These are phyloP conservation scores for Termitomyces sp. DNA, from an alignment of 768 basidiomycete genomes.

Conservation along the genomic window DNA sequence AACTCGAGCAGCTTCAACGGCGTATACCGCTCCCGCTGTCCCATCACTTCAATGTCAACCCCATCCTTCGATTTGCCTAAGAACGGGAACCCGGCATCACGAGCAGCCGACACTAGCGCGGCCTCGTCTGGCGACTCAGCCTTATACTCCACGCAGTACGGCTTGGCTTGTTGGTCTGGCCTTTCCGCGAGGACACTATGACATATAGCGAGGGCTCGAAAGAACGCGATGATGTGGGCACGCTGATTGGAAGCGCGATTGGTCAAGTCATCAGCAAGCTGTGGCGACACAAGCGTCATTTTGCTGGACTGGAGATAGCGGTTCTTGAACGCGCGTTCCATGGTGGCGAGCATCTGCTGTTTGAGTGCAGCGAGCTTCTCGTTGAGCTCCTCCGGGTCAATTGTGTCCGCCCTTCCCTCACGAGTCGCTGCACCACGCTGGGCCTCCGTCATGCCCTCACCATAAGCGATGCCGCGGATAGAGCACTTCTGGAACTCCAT, in stretches of 20 bases:
- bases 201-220: slow-evolving; percentile 91
- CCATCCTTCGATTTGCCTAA: slow-evolving; percentile 65
- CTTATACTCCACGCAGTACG: slow-evolving; percentile 78
- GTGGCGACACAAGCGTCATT: slow-evolving; percentile 84
- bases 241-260: slow-evolving; percentile 58
- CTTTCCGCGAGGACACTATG: slow-evolving; percentile 86
- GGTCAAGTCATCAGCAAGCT: slow-evolving; percentile 72
- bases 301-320: slow-evolving; percentile 76
- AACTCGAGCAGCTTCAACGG: slow-evolving; percentile 86
- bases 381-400: slow-evolving; percentile 69
- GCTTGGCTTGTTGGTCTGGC: slow-evolving; percentile 54
- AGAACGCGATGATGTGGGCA: slow-evolving; percentile 72
- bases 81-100: slow-evolving; percentile 93
- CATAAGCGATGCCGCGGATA: slow-evolving; percentile 76
- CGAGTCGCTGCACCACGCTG: slow-evolving; percentile 88
- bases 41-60: slow-evolving; percentile 89
- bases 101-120: slow-evolving; percentile 85
- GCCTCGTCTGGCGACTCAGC: slow-evolving; percentile 97
- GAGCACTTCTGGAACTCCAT: slow-evolving; percentile 99
- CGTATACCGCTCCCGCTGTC: slow-evolving; percentile 77
- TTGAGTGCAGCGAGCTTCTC: slow-evolving; percentile 62
- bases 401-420: slow-evolving; percentile 60
- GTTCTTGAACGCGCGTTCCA: slow-evolving; percentile 84
- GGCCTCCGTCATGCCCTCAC: slow-evolving; percentile 94
- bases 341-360: slow-evolving; percentile 65